Conservation (phyloP, 2,329 filamentous ascomycete species). For the Arthrobotrys megalospora region DNA sequence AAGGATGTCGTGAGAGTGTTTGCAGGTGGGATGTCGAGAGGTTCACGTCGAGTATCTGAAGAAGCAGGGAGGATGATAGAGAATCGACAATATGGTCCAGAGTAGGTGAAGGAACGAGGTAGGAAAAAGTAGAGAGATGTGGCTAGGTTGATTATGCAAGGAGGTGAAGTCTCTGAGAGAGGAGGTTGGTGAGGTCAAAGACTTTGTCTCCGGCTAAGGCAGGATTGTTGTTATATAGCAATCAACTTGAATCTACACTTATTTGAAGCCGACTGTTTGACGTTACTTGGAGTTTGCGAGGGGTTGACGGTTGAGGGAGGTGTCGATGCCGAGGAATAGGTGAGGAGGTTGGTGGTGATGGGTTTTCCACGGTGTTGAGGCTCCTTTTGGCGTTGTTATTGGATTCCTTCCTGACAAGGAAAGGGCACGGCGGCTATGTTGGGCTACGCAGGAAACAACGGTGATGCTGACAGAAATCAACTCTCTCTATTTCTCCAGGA, state of each 20-base stretch:
- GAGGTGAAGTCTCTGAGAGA: conserved; percentile 10
- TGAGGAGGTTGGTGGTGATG: conserved; percentile 51
- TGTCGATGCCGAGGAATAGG: conserved; percentile 45
- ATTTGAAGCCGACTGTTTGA: neutral
- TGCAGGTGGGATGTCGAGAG: neutral
- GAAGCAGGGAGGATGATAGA: neutral
- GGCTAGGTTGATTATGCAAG: conserved; percentile 16
- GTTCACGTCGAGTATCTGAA: conserved; percentile 29
- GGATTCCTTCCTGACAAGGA: conserved; percentile 27
- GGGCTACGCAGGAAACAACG: neutral
- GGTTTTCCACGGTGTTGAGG: conserved; percentile 42
- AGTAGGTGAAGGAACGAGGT: conserved; percentile 1
- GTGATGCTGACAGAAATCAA: neutral
- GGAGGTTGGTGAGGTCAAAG: conserved; percentile 25
- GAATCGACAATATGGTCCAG: conserved; percentile 19
- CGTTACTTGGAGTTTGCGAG: neutral
- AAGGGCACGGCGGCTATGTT: conserved; percentile 12
- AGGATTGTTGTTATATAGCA: neutral
- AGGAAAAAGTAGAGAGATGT: conserved; percentile 1
- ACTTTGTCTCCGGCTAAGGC: conserved; percentile 1
- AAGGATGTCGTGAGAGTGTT: neutral
- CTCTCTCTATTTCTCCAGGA: conserved; percentile 25
- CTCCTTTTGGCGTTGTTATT: conserved; percentile 53
- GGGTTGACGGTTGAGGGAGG: neutral
- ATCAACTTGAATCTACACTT: neutral